Conservation (phyloP, 2,329 filamentous ascomycete genomes). For the Dryadomyces quercivorus region DNA sequence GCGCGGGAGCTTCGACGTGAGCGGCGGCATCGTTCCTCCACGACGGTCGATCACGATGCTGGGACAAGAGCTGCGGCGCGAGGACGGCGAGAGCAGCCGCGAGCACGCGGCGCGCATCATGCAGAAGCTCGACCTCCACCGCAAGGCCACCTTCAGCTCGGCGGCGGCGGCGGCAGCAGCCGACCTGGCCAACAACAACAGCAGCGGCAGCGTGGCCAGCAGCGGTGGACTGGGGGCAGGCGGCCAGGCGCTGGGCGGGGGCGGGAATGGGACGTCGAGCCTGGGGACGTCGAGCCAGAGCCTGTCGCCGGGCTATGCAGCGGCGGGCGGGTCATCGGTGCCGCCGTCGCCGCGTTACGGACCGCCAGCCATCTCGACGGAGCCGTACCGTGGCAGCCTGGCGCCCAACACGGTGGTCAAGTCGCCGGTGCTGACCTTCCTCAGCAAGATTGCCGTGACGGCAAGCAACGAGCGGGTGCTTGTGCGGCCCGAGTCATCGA, state of each 20-base stretch:
- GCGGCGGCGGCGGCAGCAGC: background rate
- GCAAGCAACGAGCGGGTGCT: conserved; percentile 67
- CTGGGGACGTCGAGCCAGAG: background rate
- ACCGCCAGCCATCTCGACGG: background rate
- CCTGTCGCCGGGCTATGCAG: background rate
- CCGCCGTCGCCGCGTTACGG: too few relatives aligned
- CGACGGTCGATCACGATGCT: conserved; percentile 44
- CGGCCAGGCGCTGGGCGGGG: conserved; percentile 22
- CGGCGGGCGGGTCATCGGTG: background rate
- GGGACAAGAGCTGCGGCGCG: conserved; percentile 37
- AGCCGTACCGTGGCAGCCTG: conserved; percentile 25
- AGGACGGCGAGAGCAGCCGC: conserved; percentile 62
- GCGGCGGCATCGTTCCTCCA: conserved; percentile 20
- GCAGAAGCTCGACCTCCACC: conserved; percentile 80
- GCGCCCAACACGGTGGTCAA: conserved; percentile 75
- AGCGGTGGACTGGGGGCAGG: conserved; percentile 16
- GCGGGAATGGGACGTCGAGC: conserved; percentile 68
- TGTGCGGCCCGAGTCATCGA: conserved; percentile 44
- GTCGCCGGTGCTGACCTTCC: conserved; percentile 69
- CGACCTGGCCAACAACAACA: background rate
- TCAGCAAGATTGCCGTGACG: conserved; percentile 76
- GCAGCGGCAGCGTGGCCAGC: background rate
- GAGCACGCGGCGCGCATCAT: conserved; percentile 84
- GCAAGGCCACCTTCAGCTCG: conserved; percentile 51
- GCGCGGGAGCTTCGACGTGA: conserved; percentile 63